Evolutionary conservation across 805 yeast species (phyloP).

Genomic region (Cyberlindnera euphorbiae): DNA sequence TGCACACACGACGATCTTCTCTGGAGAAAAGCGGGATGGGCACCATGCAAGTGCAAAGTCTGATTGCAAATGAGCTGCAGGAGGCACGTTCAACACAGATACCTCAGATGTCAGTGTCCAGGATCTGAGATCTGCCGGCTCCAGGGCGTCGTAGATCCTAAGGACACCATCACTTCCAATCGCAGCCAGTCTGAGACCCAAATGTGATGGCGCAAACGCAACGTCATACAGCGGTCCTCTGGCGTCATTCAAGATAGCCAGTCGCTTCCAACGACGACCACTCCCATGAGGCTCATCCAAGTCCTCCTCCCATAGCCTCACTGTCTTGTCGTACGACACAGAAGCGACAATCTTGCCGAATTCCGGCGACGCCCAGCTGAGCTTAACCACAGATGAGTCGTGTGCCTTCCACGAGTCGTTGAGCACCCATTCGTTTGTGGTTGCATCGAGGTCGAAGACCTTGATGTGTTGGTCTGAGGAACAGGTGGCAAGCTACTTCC

Average conservation of each 20-base stretch:
- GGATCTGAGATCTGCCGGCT: conserved; percentile 78
- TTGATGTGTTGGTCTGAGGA: conserved; percentile 92
- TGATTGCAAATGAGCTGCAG: conserved; percentile 77
- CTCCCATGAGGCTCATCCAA: conserved; percentile 68
- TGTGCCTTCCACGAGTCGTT: conserved; percentile 95
- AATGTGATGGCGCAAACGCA: conserved; percentile 81
- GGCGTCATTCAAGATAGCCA: conserved; percentile 78
- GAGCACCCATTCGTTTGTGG: conserved; percentile 70
- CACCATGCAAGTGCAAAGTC: conserved; percentile 89
- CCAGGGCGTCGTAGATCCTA: conserved; percentile 81
- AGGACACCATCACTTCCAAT: conserved; percentile 87
- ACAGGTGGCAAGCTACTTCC: conserved; percentile 87
- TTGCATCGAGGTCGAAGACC: conserved; percentile 71
- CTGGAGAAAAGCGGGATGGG: conserved; percentile 76
- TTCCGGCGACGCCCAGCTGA: conserved; percentile 94
- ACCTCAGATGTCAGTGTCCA: conserved; percentile 80
- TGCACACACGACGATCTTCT: conserved; percentile 78
- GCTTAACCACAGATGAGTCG: conserved; percentile 76
- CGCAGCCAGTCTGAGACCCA: conserved; percentile 78
- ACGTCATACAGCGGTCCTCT: conserved; percentile 87
- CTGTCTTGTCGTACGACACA: conserved; percentile 85
- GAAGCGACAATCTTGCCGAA: conserved; percentile 83
- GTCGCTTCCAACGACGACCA: conserved; percentile 79
- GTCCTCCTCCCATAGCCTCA: conserved; percentile 88
- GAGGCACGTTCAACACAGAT: conserved; percentile 60